These are phyloP conservation scores for Physaria fendleri DNA, from an alignment of 345 rosid genomes.

Conservation along the genomic window DNA sequence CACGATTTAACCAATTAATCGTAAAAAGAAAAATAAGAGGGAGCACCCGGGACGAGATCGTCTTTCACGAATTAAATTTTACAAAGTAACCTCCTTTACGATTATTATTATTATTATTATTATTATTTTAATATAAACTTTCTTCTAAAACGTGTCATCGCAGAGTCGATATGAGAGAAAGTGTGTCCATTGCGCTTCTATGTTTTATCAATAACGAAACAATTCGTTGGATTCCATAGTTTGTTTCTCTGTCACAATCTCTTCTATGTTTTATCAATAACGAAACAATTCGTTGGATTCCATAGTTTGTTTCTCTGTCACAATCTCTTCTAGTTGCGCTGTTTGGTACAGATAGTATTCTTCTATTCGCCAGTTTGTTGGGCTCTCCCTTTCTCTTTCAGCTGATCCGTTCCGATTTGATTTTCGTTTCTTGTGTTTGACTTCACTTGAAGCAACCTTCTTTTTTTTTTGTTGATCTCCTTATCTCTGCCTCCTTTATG, in stretches of 20 bases:
- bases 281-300: background rate
- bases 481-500: background rate
- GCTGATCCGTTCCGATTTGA: constrained; percentile 23
- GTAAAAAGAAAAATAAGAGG: no score
- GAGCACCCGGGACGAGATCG: no score
- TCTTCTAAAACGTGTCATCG: no score
- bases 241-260: constrained; percentile 17
- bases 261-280: background rate
- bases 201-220: background rate
- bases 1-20: no score
- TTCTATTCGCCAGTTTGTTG: constrained; percentile 42
- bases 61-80: no score
- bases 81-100: no score
- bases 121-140: no score
- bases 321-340: constrained; percentile 6
- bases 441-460: constrained; percentile 67
- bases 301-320: constrained; percentile 14
- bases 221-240: background rate
- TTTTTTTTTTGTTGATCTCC: background rate
- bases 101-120: no score
- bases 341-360: constrained; percentile 12
- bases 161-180: no score
- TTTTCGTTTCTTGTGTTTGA: constrained; percentile 39
- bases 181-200: no score
- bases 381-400: constrained; percentile 66